Base-by-base conservation (phyloP, 2,329 filamentous ascomycete genomes). In the Colletotrichum falcatum region DNA sequence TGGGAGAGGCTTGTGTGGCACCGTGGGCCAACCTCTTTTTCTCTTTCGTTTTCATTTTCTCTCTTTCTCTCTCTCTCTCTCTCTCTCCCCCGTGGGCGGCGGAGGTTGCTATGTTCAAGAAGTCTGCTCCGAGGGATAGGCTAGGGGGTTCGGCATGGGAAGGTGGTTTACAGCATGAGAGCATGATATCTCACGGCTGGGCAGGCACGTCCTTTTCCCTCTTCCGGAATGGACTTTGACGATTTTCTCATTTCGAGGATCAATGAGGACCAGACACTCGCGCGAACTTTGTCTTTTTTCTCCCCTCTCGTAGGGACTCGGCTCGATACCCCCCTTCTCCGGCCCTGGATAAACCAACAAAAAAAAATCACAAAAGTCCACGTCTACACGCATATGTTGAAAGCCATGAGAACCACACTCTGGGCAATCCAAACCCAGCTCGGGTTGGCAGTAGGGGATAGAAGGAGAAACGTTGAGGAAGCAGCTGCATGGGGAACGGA, bases 111-210 rank as follows among this genome's bases (percentile, higher is more conserved):
- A n/a, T 35, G 48, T 12, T 61, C 33, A 51, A 56, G 67, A 35
- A 33, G 46, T 69, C 39, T 55, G 30, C 55, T 39, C 53, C 23
- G 30, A 46, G 48, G 44, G 51, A 49, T 42, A 39, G 35, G 59
- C 44, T 46, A 39, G 8, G 63, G 62, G 55, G 55, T 5, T 18
- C 42, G 58, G 67, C 53, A 44, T 44, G 49, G 33, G 63, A 61
- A 44, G 49, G 35, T 37, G 28, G 16, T 62, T 59, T 67, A 37
- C 53, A 70, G 66, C 59, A 71, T 55, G 65, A 69, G 69, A 65
- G 65, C 65, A 71, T 60, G 65, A 70, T 55, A 60, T 71, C 69
- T 71, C 69, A 69, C 69, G 60, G 66, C 65, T 70, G 65, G 69
- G 53, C 59, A 59, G 51, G 64, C 67, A 70, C 64, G 33, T 46